Percentiles rank a stretch among this genome's conserved stretches.
These are phyloP conservation scores for Aspergillus sp. DNA, from an alignment of 2,329 filamentous ascomycete species.

Conservation along the genomic window DNA sequence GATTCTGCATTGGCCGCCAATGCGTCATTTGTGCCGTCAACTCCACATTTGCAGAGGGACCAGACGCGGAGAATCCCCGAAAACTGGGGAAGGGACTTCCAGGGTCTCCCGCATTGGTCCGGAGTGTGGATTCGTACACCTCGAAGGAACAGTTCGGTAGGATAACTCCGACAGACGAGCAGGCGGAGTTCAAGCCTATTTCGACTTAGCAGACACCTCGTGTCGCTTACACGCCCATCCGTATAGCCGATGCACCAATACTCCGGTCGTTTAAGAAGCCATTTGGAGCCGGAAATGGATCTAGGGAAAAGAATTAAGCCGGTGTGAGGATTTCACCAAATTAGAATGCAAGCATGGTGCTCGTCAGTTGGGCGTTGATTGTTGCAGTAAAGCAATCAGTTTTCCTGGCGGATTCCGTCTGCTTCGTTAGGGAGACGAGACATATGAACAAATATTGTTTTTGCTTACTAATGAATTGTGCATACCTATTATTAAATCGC, in stretches of 20 bases:
- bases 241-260: not conserved
- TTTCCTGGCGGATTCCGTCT: not conserved
- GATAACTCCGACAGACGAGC: not conserved
- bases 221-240: not conserved
- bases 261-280: not conserved
- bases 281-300: not conserved
- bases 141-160: not conserved
- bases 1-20: not conserved
- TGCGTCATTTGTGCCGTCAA: not conserved
- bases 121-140: no score
- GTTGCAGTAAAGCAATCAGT: not conserved
- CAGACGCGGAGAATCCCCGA: not conserved
- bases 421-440: no score
- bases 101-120: not conserved
- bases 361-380: not conserved
- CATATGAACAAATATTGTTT: no score
- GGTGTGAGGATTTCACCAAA: not conserved
- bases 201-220: not conserved
- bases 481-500: no score
- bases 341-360: no score
- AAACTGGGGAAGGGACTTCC: conserved; percentile 1
- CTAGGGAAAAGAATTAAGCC: not conserved
- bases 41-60: not conserved
- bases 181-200: conserved; percentile 3
- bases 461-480: no score